Conservation (phyloP, 176 grass and related monocot species). For the Tuctoria greenei region DNA sequence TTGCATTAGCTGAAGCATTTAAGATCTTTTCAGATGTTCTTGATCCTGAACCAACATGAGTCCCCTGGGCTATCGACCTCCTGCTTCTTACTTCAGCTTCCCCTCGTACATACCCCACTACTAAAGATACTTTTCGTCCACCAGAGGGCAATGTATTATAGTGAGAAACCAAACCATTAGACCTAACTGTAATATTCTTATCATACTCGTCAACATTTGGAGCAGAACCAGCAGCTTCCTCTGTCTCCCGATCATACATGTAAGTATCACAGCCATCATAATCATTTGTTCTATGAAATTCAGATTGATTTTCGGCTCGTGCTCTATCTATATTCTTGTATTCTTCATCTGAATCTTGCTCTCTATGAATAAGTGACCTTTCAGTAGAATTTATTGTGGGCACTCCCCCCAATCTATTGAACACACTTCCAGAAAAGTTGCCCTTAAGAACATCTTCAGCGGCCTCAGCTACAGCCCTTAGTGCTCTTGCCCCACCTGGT, state of each 20-base stretch:
- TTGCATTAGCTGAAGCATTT: constrained; percentile 62
- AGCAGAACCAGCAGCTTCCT: constrained; percentile 36
- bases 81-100: constrained; percentile 51
- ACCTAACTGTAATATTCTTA: constrained; percentile 23
- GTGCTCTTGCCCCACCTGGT: constrained; percentile 52
- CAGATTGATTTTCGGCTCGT: constrained; percentile 17
- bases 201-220: constrained; percentile 41
- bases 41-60: constrained; percentile 42
- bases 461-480: constrained; percentile 67
- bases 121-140: constrained; percentile 41
- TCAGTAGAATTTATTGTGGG: constrained; percentile 20
- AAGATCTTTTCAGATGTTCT: constrained; percentile 57
- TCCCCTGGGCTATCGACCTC: constrained; percentile 47
- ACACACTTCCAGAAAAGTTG: constrained; percentile 56
- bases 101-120: constrained; percentile 40
- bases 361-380: constrained; percentile 34
- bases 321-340: constrained; percentile 29
- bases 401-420: constrained; percentile 65
- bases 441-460: constrained; percentile 59
- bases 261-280: constrained; percentile 31
- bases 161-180: constrained; percentile 46
- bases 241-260: constrained; percentile 43
- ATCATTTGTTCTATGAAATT: constrained; percentile 46
- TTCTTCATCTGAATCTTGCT: constrained; percentile 24
- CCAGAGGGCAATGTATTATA: constrained; percentile 31